A percentile compares a stretch with the other conserved stretches of the same genome.
Conservation (phyloP, 1,284 basidiomycete species). For the Ganoderma sinense region DNA sequence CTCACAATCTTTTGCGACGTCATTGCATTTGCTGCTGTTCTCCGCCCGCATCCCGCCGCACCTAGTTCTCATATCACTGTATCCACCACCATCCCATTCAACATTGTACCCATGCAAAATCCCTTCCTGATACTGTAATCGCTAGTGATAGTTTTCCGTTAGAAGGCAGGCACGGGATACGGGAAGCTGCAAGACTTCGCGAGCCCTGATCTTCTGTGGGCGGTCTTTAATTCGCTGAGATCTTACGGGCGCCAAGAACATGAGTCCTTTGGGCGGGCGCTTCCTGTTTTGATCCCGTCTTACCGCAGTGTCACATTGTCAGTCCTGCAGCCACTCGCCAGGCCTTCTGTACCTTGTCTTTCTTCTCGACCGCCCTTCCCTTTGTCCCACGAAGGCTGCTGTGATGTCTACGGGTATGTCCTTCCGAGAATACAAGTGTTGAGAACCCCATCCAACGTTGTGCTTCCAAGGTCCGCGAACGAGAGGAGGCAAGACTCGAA, state of each 20-base stretch:
- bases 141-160: constrained; percentile 29
- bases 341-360: constrained; percentile 5
- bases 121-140: constrained; percentile 25
- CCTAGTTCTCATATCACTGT: constrained; percentile 25
- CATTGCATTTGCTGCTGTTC: constrained; percentile 24
- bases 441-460: neutral
- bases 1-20: constrained; percentile 24
- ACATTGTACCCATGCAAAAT: constrained; percentile 29
- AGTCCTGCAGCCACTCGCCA: constrained; percentile 16
- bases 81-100: constrained; percentile 18
- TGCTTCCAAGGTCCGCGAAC: constrained; percentile 22
- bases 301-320: constrained; percentile 8
- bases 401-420: constrained; percentile 28
- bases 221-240: neutral
- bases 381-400: neutral
- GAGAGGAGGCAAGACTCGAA: constrained; percentile 46
- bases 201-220: neutral
- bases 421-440: neutral
- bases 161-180: constrained; percentile 19
- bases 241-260: neutral
- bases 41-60: constrained; percentile 9
- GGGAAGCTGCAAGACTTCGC: neutral
- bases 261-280: constrained; percentile 1
- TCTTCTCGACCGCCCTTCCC: neutral
- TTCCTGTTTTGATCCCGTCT: neutral